Evolutionary conservation across 2,329 filamentous ascomycete genomes (phyloP).

Genomic region (Cryphonectria parasitica): DNA sequence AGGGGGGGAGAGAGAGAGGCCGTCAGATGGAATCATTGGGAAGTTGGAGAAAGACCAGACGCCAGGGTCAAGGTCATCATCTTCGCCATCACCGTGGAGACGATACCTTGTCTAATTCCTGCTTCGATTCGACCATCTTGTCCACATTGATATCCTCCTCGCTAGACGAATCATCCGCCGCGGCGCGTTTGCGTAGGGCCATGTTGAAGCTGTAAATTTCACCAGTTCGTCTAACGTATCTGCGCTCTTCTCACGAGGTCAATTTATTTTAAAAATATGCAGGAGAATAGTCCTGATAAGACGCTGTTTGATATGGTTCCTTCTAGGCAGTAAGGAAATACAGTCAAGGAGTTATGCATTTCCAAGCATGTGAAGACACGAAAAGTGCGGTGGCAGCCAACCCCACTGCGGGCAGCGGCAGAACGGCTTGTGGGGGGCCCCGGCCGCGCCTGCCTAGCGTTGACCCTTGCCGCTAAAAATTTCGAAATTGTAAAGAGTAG

Average conservation of each 20-base stretch:
- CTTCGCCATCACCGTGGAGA: neutral
- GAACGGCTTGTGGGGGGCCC: neutral
- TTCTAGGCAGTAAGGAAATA: neutral
- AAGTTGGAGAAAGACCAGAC: neutral
- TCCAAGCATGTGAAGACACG: conserved; percentile 1
- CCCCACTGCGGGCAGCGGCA: neutral
- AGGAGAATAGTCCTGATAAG: neutral
- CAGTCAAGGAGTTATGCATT: neutral
- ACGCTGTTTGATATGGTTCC: neutral
- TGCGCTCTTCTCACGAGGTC: neutral
- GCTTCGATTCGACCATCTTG: conserved; percentile 31
- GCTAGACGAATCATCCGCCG: conserved; percentile 23
- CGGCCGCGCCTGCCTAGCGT: conserved; percentile 5
- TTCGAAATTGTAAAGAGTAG: conserved; percentile 3
- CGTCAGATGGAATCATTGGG: neutral
- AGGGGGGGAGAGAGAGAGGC: neutral
- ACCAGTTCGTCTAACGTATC: neutral
- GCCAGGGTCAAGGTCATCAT: neutral
- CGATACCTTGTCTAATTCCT: conserved; percentile 29
- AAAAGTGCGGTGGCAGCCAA: neutral
- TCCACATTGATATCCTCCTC: conserved; percentile 32
- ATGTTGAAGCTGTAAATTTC: conserved; percentile 2
- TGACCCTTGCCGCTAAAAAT: conserved; percentile 26
- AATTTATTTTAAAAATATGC: neutral
- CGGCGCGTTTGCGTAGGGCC: conserved; percentile 23